Percentiles rank a stretch among this genome's conserved stretches.
Evolutionary conservation across 2,329 filamentous ascomycete genomes (phyloP).

Genomic region (Lasiodiplodia sp.): DNA sequence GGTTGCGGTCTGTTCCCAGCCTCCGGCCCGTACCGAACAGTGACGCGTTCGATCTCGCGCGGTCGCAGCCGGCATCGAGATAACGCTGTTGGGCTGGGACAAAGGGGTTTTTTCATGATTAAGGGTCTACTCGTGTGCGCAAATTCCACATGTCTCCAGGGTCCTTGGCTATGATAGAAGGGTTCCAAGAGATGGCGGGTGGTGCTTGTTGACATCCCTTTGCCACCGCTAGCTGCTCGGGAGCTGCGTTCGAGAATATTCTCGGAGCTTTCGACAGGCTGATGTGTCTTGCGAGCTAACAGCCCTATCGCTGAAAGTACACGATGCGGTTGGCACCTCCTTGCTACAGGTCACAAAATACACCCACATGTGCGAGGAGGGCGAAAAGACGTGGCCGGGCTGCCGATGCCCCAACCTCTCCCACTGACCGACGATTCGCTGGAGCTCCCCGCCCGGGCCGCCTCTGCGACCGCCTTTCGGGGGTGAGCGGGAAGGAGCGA

Average conservation of each 20-base stretch:
- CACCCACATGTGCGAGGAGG: background rate
- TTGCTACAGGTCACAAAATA: background rate
- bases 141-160: background rate
- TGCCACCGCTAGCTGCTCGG: background rate
- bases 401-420: background rate
- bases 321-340: background rate
- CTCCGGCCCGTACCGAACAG: background rate
- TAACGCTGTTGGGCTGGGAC: background rate
- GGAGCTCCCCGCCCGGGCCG: background rate
- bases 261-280: background rate
- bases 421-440: background rate
- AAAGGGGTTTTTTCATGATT: background rate
- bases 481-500: conserved; percentile 23
- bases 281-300: background rate
- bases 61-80: background rate
- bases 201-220: background rate
- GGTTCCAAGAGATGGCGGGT: background rate
- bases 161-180: background rate
- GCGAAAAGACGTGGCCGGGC: background rate
- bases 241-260: background rate
- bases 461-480: conserved; percentile 19
- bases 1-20: background rate
- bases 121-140: background rate
- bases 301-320: background rate
- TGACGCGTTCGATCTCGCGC: background rate